Base-by-base conservation (phyloP, 2,329 filamentous ascomycete genomes). In the Elsinoe perseae region DNA sequence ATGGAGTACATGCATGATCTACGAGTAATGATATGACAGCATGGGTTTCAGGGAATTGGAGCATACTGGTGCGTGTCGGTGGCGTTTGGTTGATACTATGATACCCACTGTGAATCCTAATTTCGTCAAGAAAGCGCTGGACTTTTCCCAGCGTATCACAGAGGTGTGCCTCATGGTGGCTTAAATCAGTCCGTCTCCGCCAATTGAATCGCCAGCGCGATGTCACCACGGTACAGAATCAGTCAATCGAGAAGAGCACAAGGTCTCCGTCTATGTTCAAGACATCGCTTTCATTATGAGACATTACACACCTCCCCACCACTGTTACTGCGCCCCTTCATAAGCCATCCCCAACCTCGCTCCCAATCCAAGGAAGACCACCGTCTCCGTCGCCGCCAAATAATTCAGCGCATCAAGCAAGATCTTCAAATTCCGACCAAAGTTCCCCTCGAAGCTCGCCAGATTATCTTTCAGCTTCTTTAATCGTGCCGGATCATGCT, bases 311-410 rank as follows among this genome's bases (percentile, higher is more conserved):
- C 23, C 16, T 50, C 62, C 20, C 64, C 64, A 56, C 55, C 62
- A 9, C 60, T 56, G 0, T 66, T 14, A 14, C 4, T 36, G 32
- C 12, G 5, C 65, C 1, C 87, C 87, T 67, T 91, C 87, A 59
- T 87, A 89, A 10, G 87, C 89, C 58, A 86, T 89, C 65, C 86
- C 91, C 65, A 95, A 68, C 59, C 89, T 75, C 10, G 89, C 89
- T 67, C 89, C 95, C 14, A 98, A 76, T 62, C 91, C 92, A 60
- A 97, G 74, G 61, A 98, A 78, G 16, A 95, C 93, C 2, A 96
- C 92, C 36, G 93, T 97, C 75, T 98, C 93, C 0, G 93, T 97
- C 0, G 93, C 93, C 2, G 93, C 93, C 64, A 96, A 95, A 71
- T 97, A 95, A 65, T 98, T 97, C 60, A 98, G 78, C 59, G 89